Base-by-base conservation (phyloP, 2,329 filamentous ascomycete species). In the Fusarium torreyae region DNA sequence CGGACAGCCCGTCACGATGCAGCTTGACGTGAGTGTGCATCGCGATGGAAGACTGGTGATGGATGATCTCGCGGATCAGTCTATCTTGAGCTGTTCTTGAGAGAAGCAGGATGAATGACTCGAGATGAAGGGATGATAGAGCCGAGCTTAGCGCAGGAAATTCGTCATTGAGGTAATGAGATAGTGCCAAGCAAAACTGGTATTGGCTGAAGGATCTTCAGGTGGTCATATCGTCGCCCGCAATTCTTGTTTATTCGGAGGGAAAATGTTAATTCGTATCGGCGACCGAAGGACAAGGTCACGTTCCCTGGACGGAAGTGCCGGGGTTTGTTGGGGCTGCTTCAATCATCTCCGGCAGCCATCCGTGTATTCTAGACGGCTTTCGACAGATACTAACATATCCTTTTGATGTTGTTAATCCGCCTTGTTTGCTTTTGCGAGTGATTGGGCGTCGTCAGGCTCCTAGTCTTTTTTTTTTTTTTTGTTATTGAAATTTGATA, bases 241-340 rank as follows among this genome's bases (percentile, higher is more conserved):
- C 54, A 56, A 66, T 36, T 56, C 66, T 69, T 66, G 54, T 66
- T 65, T 66, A 34, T 57, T 57, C 38, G 10, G 34, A 26, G 50
- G 44, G 59, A 51, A 44, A 44, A 51, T 52, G n/a, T 49, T 24
- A 50, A 45, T 46, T 61, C 45, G 38, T 45, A 46, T 63, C 31
- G 31, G 50, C 11, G 26, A 38, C 46, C 31, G 28, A 44, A 26
- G 38, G 20, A 46, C 52, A 54, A 17, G 50, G 39, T 42, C 7
- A 38, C 49, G 44, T 56, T 34, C 50, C 38, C 49, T 40, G 52
- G 22, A 45, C 38, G 42, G 58, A 44, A 44, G 18, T 49, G 34
- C 66, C 36, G 43, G 65, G 65, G 51, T 65, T 18, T 33, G 18
- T 11, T 17, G 33, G 42, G 42, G 39, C 52, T 57, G 51, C 43